Evolutionary conservation across 2,329 filamentous ascomycete genomes (phyloP).

Genomic region (Chaetomiaceae sp.): DNA sequence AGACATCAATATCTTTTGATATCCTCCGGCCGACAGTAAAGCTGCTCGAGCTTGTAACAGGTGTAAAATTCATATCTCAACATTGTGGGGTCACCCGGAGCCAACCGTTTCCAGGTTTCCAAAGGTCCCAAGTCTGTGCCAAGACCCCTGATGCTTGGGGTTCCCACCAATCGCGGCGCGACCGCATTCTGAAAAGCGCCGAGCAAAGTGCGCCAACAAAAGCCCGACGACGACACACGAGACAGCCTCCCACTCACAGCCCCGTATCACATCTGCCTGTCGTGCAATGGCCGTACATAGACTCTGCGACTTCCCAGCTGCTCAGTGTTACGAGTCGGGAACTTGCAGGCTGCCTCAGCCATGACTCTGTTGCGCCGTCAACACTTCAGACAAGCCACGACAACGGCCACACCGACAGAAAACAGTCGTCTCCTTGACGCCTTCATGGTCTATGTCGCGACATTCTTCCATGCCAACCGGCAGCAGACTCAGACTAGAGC

Average conservation of each 20-base stretch:
- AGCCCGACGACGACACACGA: constrained; percentile 1
- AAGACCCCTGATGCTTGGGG: too few species aligned
- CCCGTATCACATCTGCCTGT: neutral
- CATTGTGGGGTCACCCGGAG: too few species aligned
- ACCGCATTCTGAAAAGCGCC: neutral
- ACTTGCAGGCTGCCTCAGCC: constrained; percentile 7
- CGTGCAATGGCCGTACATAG: constrained; percentile 17
- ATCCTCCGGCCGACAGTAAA: too few species aligned
- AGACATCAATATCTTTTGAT: too few species aligned
- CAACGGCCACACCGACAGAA: neutral
- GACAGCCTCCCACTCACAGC: neutral
- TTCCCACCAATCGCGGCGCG: constrained; percentile 7
- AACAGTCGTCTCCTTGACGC: constrained; percentile 23
- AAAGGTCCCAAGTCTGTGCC: too few species aligned
- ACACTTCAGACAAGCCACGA: neutral
- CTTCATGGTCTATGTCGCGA: constrained; percentile 28
- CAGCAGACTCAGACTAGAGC: constrained; percentile 4
- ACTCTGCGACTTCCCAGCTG: neutral
- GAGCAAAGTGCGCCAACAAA: neutral
- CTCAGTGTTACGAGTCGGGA: constrained; percentile 1
- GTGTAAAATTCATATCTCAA: too few species aligned
- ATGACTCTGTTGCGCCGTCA: constrained; percentile 15
- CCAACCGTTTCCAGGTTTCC: too few species aligned
- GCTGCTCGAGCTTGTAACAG: too few species aligned
- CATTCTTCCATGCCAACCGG: constrained; percentile 23